phyloP scores from a whole-genome alignment of 2,329 filamentous ascomycete genomes.

The Balansia obtecta region DNA sequence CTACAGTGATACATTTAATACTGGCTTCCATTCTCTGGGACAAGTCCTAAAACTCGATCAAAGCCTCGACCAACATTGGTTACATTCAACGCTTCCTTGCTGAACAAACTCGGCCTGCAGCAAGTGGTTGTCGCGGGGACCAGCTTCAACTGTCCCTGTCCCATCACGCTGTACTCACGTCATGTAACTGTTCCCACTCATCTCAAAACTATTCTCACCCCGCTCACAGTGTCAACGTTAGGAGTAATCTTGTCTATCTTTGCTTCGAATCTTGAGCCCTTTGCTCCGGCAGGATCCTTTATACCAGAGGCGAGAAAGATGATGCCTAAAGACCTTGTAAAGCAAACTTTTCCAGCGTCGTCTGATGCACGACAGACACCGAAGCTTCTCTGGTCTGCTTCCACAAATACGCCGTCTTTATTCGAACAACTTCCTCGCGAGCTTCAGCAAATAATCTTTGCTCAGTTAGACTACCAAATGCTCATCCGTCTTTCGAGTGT shows the following conservation, averaged over 20 bases:
- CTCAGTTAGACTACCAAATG: constrained; percentile 26
- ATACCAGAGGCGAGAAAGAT: constrained; percentile 6
- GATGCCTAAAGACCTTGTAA: background rate
- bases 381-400: constrained; percentile 4
- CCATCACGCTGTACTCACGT: background rate
- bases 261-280: background rate
- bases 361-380: background rate
- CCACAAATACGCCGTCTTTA: constrained; percentile 11
- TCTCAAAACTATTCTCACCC: too few relatives aligned
- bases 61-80: background rate
- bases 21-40: background rate
- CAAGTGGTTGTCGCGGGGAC: background rate
- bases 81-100: background rate
- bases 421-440: constrained; percentile 23
- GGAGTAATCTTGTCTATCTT: background rate
- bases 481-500: constrained; percentile 26
- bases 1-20: constrained; percentile 1
- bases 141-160: background rate
- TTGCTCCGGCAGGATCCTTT: background rate
- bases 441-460: constrained; percentile 21
- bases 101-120: background rate
- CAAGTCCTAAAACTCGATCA: background rate
- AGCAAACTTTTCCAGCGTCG: constrained; percentile 5
- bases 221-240: too few relatives aligned
- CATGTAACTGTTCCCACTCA: background rate